phyloP scores from a whole-genome alignment of 768 basidiomycete species.

The Auricularia sp. region DNA sequence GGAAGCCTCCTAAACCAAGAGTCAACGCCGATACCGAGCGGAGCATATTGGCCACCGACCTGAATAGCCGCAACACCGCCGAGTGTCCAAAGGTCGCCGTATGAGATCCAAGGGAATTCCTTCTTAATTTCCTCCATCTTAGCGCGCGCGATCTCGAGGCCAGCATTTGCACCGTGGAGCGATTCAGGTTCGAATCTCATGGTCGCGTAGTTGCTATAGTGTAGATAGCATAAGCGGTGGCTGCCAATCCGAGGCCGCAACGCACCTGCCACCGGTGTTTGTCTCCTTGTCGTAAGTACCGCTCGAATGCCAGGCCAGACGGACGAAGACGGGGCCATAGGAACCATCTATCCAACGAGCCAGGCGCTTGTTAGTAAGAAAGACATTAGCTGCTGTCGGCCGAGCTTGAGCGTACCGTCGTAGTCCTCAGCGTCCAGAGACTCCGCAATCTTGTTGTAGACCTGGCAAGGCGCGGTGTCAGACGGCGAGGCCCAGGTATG shows the following conservation, averaged over 20 bases:
- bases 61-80: slow-evolving; percentile 85
- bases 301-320: slow-evolving; percentile 90
- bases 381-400: background rate
- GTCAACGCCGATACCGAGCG: background rate
- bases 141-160: slow-evolving; percentile 67
- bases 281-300: slow-evolving; percentile 82
- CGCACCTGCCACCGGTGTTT: slow-evolving; percentile 70
- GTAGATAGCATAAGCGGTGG: background rate
- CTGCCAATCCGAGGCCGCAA: slow-evolving; percentile 1
- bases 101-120: slow-evolving; percentile 87
- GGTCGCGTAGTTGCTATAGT: slow-evolving; percentile 82
- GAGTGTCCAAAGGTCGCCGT: slow-evolving; percentile 95
- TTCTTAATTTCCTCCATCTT: slow-evolving; percentile 81
- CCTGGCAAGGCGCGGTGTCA: slow-evolving; percentile 30
- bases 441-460: slow-evolving; percentile 84
- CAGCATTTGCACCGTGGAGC: slow-evolving; percentile 73
- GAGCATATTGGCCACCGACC: slow-evolving; percentile 21
- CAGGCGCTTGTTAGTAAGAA: background rate
- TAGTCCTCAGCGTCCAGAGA: slow-evolving; percentile 68
- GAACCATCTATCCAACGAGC: slow-evolving; percentile 55
- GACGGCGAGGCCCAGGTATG: slow-evolving; percentile 1
- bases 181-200: slow-evolving; percentile 95
- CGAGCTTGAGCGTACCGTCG: slow-evolving; percentile 53
- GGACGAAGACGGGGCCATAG: slow-evolving; percentile 76
- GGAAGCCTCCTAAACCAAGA: slow-evolving; percentile 56